Base-by-base conservation (phyloP, 768 basidiomycete species). In the Termitomyces titanicus region DNA sequence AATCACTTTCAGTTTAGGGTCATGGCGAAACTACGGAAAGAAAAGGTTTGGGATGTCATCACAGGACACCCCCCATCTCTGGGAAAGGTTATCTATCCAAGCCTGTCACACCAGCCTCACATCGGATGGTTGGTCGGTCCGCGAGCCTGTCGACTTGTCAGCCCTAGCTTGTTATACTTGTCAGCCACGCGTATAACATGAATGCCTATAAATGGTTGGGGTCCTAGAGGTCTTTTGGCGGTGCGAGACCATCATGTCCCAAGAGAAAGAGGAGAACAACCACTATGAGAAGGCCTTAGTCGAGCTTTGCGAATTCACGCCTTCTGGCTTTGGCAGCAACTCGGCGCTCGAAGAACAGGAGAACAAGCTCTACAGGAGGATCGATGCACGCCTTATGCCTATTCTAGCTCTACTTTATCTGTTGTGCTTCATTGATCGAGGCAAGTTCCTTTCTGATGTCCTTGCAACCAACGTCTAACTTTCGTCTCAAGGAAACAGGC, bases 371-470 rank as follows among this genome's bases (percentile, higher is more conserved):
- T 83, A 83, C 72, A 67, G 78, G 53, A 86, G 84, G 68, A 72
- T 86, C 20, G 85, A 87, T 57, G 34, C 75, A 5, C 71, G 81
- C 48, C 69, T 85, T 40, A 77, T 84, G 75, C 82, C 83, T 0
- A 83, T 84, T 22, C 66, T 87, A 20, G 70, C 78, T 2, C 55
- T 84, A 43, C 80, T 87, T 74, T 86, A 86, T 62, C 69, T 88
- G 42, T 64, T 85, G 25, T 81, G 81, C 3, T 86, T 85, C 66
- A 70, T 86, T 65, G 86, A 88, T 63, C 71, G 85, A 74, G 82
- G 83, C 77, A 47, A 22, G 73, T 63, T 33, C 31, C 6, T 24
- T 24, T 42, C 46, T 3, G 7, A 2, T 10, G 47, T 12, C 10
- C 25, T n/a, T 7, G 13, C 11, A 42, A 27, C 47, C 20, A 31